Evolutionary conservation across 768 basidiomycete genomes (phyloP), one percentile per base, ranked within the genome.

Genomic region (Collybia sordida): DNA sequence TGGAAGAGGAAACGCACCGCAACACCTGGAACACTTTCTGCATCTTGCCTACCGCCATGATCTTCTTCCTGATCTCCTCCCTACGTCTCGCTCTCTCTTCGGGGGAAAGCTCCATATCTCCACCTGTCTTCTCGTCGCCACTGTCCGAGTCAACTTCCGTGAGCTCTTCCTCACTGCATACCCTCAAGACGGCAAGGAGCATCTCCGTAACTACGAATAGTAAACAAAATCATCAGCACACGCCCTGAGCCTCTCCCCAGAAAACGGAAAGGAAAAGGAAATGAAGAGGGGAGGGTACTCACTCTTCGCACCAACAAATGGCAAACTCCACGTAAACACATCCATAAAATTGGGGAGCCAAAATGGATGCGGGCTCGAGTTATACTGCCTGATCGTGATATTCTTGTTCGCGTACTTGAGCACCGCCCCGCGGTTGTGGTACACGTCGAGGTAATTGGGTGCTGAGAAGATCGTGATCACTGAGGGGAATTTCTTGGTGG

Each of bases 291-390:
- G n/a, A n/a, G n/a, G n/a, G n/a, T 35, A 72, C 90, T 47, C 53
- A 95, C 95, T 97, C 74, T 98, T 98, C 56, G 92, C 86, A 45
- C 94, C 95, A 4, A 98, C 94, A 64, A 98, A 98, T 0, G 96
- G 96, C 49, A 98, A 66, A 77, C 89, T 92, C 96, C 95, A 98
- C 9, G 94, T 96, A 64, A 98, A 98, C 24, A 93, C 94, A 62
- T 98, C 92, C 83, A 95, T 95, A 60, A 97, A 97, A 71, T 97
- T 97, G 0, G 95, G 95, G 24, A 98, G 66, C 93, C 93, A 95
- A 67, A 92, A 97, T 3, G 91, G 91, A 60, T 94, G 91, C n/a
- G 86, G 78, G 25, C 74, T 82, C 44, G 77, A 80, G 63, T 87
- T 86, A 60, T 89, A 94, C 64, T 93, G 91, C 49, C 93, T 80